Evolutionary conservation across 768 basidiomycete genomes (phyloP), one percentile per base, ranked within the genome.

Genomic region (Trametes sanguinea): DNA sequence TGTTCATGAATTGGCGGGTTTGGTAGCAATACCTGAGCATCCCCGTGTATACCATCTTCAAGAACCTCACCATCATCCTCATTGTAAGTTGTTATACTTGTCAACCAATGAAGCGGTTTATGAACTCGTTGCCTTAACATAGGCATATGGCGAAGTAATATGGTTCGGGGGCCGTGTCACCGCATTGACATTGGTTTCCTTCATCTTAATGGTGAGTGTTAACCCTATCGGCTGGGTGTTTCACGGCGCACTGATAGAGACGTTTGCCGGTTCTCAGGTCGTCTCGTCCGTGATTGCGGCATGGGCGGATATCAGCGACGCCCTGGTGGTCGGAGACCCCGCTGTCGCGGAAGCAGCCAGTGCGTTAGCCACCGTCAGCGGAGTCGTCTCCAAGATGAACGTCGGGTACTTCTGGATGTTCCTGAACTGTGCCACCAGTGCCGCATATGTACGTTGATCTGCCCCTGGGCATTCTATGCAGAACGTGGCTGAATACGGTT

Each of bases 31-130:
- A 88, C 76, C 81, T 99, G 51, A 92, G 87, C 66, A 98, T 99
- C 75, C 97, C 97, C 0, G 88, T 98, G 30, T 99, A 98, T 77
- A 98, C 97, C 0, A 98, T 99, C 65, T 98, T 98, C 85, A 99
- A 99, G 77, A 99, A 99, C 73, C 72, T 98, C 70, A 98, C 97
- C n/a, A 99, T 98, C 69, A 98, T 99, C 66, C 83, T 99, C 32
- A 98, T 98, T 71, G 95, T 94, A 65, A 66, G 89, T 80, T 11
- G 22, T 10, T 51, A 43, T 56, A 35, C 55, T 27, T 22, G 22
- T 22, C 22, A 22, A 1, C 6, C n/a, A n/a, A 46, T 17, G 14
- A 33, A 11, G 29, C 27, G 11, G 14, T 4, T 10, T 6, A 65
- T 53, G 0, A 32, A 2, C 2, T 4, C 2, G 0, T 14, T 27